Conservation (phyloP, 1,284 basidiomycete species). For the Tilletia indica region DNA sequence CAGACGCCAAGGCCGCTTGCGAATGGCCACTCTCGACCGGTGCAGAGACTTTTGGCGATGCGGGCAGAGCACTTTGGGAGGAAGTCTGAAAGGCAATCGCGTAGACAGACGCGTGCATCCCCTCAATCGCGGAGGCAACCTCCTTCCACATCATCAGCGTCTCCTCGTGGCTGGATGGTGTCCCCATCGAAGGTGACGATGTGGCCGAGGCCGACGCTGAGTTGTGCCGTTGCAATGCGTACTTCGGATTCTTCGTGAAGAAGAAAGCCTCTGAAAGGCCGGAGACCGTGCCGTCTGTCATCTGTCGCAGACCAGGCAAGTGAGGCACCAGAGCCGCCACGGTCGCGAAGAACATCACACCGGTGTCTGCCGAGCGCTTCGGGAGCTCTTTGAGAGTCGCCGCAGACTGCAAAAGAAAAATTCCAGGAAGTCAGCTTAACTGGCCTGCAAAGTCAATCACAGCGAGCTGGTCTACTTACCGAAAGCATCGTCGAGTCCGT, state of each 20-base stretch:
- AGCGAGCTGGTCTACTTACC: neutral
- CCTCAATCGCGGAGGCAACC: neutral
- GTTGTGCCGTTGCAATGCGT: neutral
- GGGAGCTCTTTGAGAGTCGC: neutral
- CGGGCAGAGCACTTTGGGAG: neutral
- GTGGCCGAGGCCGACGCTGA: neutral
- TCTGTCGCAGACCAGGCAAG: neutral
- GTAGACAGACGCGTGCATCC: slow-evolving; percentile 15
- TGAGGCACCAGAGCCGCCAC: neutral
- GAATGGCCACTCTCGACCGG: neutral
- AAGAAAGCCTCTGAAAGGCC: neutral
- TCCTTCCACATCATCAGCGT: slow-evolving; percentile 13
- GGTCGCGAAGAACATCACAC: slow-evolving; percentile 13
- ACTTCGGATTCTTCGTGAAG: neutral
- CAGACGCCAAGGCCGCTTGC: slow-evolving; percentile 2
- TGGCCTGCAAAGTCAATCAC: neutral
- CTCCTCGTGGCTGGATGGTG: neutral
- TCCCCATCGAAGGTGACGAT: neutral
- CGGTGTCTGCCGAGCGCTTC: neutral
- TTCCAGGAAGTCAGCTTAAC: neutral
- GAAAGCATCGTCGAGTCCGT: slow-evolving; percentile 3
- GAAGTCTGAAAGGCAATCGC: slow-evolving; percentile 10
- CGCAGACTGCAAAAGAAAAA: neutral
- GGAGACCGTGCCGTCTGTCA: neutral
- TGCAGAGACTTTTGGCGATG: neutral